Base-by-base conservation (phyloP, 345 rosid species). In the Fremontodendron californicum region DNA sequence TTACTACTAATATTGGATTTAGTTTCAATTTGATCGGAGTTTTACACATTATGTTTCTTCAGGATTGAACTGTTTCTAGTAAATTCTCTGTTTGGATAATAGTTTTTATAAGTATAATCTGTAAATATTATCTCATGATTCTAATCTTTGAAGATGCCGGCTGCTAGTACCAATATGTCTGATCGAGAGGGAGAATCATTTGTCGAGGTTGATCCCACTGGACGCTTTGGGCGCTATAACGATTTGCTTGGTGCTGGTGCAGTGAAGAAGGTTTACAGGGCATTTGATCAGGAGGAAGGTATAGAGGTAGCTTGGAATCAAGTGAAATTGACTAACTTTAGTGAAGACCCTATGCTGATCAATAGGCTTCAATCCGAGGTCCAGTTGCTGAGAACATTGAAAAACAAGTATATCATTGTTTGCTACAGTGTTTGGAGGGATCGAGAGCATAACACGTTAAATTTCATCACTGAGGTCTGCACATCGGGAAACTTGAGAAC, bases 281-380 rank as follows among this genome's bases (percentile, higher is more conserved):
- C 89, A n/a, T 90, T 90, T 66, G 94, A 90, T 79, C 92, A 90
- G 78, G 91, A 87, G 81, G 91, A 90, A 86, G 92, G 92, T 6
- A 87, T 85, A 43, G 94, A 90, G 81, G 94, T 90, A 77, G 94
- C 92, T 5, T 90, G 94, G 94, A 90, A 90, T 81, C 92, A 87
- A 81, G 94, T 89, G 51, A 84, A 85, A 54, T 76, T 90, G 82
- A 77, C 86, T 51, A 83, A 82, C 40, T 87, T 87, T 69, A 79
- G 78, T 19, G 88, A 85, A 13, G 90, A 90, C 68, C 88, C 88
- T 0, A 79, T 80, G 43, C 73, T 90, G 70, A 83, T 90, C 78
- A 85, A 83, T 23, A 65, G 92, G 82, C 88, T 90, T 39, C 82
- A 83, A 76, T 89, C 91, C 0, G 94, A 90, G 86, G 94, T 86